Evolutionary conservation across 2,329 filamentous ascomycete genomes (phyloP), one percentile per base, ranked within the genome.

Genomic region (Hypoxylon sp.): DNA sequence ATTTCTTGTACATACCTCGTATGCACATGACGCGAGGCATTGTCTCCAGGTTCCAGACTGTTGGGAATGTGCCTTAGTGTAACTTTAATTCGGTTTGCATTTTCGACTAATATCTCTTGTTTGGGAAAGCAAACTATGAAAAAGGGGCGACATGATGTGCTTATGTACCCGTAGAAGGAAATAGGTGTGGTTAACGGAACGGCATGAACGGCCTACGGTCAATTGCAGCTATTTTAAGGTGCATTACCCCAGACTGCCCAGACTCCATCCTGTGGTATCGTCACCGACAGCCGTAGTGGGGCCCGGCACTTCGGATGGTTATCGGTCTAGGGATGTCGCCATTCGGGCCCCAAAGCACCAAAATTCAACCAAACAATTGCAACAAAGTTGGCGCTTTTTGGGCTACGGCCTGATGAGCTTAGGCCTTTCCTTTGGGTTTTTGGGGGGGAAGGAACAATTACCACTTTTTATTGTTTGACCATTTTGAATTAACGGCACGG

Each of bases 311-410:
- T 48, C 41, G 60, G 57, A 47, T 56, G 63, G 62, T 62, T 66
- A 60, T 66, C 63, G 64, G 63, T 37, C 50, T 44, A 59, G 64
- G 50, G 65, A 72, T 72, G 70, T 71, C 70, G 70, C 70, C 69
- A 72, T 72, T 67, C 62, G 66, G 54, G 64, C 67, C 65, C 64
- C 65, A 68, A 65, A 72, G 70, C 70, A 71, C 51, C 44, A 44
- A 50, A 51, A 51, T n/a, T n/a, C n/a, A n/a, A n/a, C n/a, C n/a
- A n/a, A n/a, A n/a, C n/a, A n/a, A n/a, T n/a, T n/a, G 49, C 29
- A 69, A 71, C 19, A 61, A 65, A 34, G 21, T 40, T 7, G 12
- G n/a, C n/a, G n/a, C n/a, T n/a, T n/a, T n/a, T n/a, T n/a, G n/a
- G n/a, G n/a, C n/a, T n/a, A n/a, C 12, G 69, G 26, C 25, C 20